Evolutionary conservation across 768 basidiomycete genomes (phyloP), one percentile per base, ranked within the genome.

Genomic region (Lyophyllum decastes): DNA sequence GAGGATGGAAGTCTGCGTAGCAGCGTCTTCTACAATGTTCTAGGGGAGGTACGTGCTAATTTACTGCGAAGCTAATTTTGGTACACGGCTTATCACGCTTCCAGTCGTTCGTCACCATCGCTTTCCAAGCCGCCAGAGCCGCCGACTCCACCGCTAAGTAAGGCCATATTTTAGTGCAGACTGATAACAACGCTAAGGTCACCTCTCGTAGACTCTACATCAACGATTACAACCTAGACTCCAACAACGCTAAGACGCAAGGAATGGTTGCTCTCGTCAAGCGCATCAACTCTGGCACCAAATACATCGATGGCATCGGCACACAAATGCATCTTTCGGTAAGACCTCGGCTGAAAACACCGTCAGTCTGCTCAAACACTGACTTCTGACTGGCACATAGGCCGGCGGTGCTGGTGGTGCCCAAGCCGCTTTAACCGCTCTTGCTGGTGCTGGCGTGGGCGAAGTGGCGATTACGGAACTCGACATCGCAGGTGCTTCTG

Each of bases 401-500:
- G 74, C 76, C 41, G 75, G 74, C 24, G 75, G 75, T 54, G 68
- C 76, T 12, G 69, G 76, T 25, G 75, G 78, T 54, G 72, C 68
- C 14, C 76, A 77, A 54, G 77, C 75, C 49, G 80, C 78, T n/a
- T 66, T 82, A 24, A 72, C 70, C 21, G 73, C 76, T 35, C 75
- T 82, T 26, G 76, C 82, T 19, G 62, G 71, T 24, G 69, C 78
- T n/a, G 74, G 72, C 25, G 71, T 76, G 21, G 30, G 41, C 24
- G 76, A 81, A 58, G 73, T 83, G 26, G 81, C 78, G 16, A 76
- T 82, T 64, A 82, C 81, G 4, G 80, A 80, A 58, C 71, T 80
- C 41, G 77, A 78, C 60, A 81, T 81, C 47, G 68, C 68, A 17
- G 69, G 69, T 49, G 72, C 70, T 43, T 44, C 74, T 1, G 40